Evolutionary conservation across 495 filamentous ascomycete species (phyloP).

Genomic region (Jackrogersella minutella): DNA sequence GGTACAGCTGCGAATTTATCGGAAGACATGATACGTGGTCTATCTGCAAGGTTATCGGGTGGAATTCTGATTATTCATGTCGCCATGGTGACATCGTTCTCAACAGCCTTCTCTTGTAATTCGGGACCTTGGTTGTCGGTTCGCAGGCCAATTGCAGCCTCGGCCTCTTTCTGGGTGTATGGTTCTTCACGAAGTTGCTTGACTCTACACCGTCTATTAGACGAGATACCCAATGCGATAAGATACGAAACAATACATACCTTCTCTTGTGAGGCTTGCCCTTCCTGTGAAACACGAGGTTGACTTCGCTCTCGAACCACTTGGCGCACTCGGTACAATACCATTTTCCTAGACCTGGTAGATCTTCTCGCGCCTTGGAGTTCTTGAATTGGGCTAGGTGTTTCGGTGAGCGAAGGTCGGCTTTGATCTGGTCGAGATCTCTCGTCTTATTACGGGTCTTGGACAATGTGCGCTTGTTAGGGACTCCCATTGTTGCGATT

Average conservation of each 20-base stretch:
- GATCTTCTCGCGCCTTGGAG: constrained; percentile 81
- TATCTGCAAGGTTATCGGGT: background rate
- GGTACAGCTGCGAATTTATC: background rate
- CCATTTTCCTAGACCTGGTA: constrained; percentile 80
- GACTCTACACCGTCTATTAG: constrained; percentile 61
- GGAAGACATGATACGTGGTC: background rate
- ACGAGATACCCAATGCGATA: constrained; percentile 17
- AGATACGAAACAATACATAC: constrained; percentile 57
- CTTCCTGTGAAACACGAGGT: constrained; percentile 75
- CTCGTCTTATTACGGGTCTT: constrained; percentile 70
- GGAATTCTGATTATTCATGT: constrained; percentile 19
- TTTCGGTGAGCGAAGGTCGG: constrained; percentile 75
- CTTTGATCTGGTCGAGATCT: constrained; percentile 88
- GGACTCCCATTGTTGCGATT: constrained; percentile 55
- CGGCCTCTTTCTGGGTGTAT: constrained; percentile 84
- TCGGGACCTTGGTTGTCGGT: constrained; percentile 64
- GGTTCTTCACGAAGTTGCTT: constrained; percentile 79
- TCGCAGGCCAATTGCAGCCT: constrained; percentile 76
- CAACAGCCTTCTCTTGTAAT: constrained; percentile 5
- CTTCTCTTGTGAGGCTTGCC: constrained; percentile 93
- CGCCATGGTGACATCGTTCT: constrained; percentile 43
- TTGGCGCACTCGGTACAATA: constrained; percentile 97
- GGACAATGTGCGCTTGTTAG: constrained; percentile 61
- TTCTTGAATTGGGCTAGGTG: constrained; percentile 81
- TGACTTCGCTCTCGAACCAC: constrained; percentile 90